A percentile compares a stretch with the other conserved stretches of the same genome.
These are phyloP conservation scores for barley (Hordeum vulgare) DNA, from an alignment of 176 grass and related monocot species.

Conservation along the genomic window MorexV3_pseudomolecules_assembly NC_058520.1:503267002-503267501, in stretches of 20 bases:
- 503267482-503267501: not conserved
- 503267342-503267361: constrained; percentile 13
- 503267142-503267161: not conserved
- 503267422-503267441: not conserved
- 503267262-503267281: constrained; percentile 71
- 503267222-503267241: constrained; percentile 55
- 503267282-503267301: constrained; percentile 44
- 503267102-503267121: not conserved
- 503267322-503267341: constrained; percentile 34
- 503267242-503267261: constrained; percentile 98
- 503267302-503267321: constrained; percentile 74
- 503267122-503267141: not conserved
- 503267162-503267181: not conserved
- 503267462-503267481: not conserved
- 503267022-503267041: constrained; percentile 94
- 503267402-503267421: not conserved
- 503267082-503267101: not conserved
- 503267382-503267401: not conserved
- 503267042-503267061: constrained; percentile 91
- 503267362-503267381: not conserved
- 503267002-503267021: constrained; percentile 83
- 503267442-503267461: not conserved
- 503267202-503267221: not conserved
- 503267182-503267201: not conserved
- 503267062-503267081: constrained; percentile 24